Evolutionary conservation across 306 rosid species (phyloP).

Genomic region (Trifolium subterraneum): DNA sequence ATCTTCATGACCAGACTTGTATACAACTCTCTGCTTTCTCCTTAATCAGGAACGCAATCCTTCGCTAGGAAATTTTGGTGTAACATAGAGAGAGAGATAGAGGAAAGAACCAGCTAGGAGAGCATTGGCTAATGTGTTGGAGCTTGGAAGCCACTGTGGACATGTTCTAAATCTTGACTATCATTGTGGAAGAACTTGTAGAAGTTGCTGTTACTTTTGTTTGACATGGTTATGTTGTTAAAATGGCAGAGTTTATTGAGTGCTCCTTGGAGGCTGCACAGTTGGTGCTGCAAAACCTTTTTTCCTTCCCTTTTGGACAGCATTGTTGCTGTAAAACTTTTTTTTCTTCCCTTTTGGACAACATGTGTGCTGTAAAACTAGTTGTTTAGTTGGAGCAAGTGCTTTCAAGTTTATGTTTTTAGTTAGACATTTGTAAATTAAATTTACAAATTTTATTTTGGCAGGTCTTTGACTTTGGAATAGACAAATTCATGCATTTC

Average conservation of each 20-base stretch:
- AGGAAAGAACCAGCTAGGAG: background rate
- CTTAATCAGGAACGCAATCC: conserved; percentile 26
- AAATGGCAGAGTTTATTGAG: conserved; percentile 39
- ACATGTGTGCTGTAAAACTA: background rate
- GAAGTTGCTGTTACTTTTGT: conserved; percentile 43
- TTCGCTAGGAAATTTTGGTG: conserved; percentile 27
- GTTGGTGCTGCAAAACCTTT: conserved; percentile 27
- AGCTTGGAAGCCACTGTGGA: conserved; percentile 43
- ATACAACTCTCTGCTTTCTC: conserved; percentile 16
- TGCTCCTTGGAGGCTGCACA: conserved; percentile 44
- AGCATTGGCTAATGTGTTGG: conserved; percentile 9
- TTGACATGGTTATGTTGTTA: conserved; percentile 22
- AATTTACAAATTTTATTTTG: conserved; percentile 23
- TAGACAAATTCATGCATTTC: conserved; percentile 2
- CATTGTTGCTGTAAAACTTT: conserved; percentile 36
- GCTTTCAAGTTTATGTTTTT: conserved; percentile 15
- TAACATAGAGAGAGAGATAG: background rate
- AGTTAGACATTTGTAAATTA: conserved; percentile 17
- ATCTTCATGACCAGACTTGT: conserved; percentile 6
- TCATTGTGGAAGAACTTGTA: conserved; percentile 37
- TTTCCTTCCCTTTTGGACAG: background rate
- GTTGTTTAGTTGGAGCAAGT: background rate
- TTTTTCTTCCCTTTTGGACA: background rate
- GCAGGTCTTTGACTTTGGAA: conserved; percentile 21
- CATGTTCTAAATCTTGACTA: conserved; percentile 14